These are phyloP conservation scores for Lachnellula cervina DNA, from an alignment of 2,329 filamentous ascomycete species.

Conservation along the genomic window DNA sequence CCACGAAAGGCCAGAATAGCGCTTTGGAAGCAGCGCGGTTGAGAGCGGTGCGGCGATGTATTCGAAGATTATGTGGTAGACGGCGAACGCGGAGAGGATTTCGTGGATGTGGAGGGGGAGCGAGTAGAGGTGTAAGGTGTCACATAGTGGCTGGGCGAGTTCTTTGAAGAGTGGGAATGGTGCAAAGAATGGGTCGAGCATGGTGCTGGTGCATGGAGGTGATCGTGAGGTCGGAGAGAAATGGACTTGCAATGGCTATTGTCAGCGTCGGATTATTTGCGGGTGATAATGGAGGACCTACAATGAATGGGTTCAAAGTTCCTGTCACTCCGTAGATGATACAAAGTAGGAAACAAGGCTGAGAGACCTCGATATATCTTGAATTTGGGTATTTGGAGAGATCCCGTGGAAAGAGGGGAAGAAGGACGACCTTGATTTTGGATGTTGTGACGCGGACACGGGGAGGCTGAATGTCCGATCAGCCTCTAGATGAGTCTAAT, in stretches of 20 bases:
- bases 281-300: too few relatives aligned
- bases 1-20: conserved; percentile 54
- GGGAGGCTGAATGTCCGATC: too few relatives aligned
- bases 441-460: too few relatives aligned
- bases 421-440: too few relatives aligned
- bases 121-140: conserved; percentile 55
- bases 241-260: neutral
- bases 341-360: too few relatives aligned
- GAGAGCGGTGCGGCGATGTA: conserved; percentile 64
- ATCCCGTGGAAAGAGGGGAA: too few relatives aligned
- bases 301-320: too few relatives aligned
- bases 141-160: conserved; percentile 56
- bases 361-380: too few relatives aligned
- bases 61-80: conserved; percentile 64
- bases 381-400: too few relatives aligned
- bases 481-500: too few relatives aligned
- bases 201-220: conserved; percentile 33
- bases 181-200: conserved; percentile 69
- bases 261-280: neutral
- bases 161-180: conserved; percentile 40
- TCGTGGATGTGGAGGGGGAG: conserved; percentile 74
- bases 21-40: conserved; percentile 49
- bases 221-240: neutral
- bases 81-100: conserved; percentile 55
- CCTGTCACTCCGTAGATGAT: too few relatives aligned